These are phyloP conservation scores for Colletotrichum sp. DNA, from an alignment of 2,329 filamentous ascomycete species.

Conservation along the genomic window DNA sequence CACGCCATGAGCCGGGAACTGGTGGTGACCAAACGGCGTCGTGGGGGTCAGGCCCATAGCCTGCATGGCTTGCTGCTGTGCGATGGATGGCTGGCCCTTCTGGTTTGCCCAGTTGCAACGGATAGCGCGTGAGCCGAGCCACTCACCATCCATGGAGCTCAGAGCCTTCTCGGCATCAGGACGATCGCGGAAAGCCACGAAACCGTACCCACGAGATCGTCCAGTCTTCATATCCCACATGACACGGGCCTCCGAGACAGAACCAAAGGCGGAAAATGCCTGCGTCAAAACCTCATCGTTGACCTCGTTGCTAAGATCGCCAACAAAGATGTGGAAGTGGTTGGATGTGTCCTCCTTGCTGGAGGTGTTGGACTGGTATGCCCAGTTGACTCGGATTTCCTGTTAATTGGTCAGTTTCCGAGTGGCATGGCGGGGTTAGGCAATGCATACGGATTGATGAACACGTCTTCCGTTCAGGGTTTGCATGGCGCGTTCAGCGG, in stretches of 20 bases:
- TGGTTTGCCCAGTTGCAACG: constrained; percentile 99
- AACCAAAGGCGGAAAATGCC: constrained; percentile 95
- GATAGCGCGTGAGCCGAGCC: constrained; percentile 96
- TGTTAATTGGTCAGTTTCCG: constrained; percentile 44
- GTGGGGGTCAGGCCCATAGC: constrained; percentile 98
- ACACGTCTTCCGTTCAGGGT: constrained; percentile 95
- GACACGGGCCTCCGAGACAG: constrained; percentile 94
- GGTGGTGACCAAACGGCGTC: constrained; percentile 94
- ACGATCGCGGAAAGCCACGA: constrained; percentile 95
- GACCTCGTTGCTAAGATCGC: constrained; percentile 96
- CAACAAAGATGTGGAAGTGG: constrained; percentile 99
- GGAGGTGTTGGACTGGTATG: constrained; percentile 92
- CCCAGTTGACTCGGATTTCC: constrained; percentile 99
- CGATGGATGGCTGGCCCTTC: constrained; percentile 98
- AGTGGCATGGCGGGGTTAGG: not conserved
- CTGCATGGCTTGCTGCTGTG: constrained; percentile 95
- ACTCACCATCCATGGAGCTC: constrained; percentile 98
- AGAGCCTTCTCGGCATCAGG: constrained; percentile 93
- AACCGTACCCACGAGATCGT: constrained; percentile 94
- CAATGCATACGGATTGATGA: constrained; percentile 83
- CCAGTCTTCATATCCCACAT: constrained; percentile 99
- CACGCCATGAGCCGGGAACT: constrained; percentile 95
- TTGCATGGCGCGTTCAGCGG: constrained; percentile 95
- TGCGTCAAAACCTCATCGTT: constrained; percentile 94
- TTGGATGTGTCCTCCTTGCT: constrained; percentile 98